Percentiles rank a stretch among this genome's conserved stretches.
phyloP scores from a whole-genome alignment of 768 basidiomycete genomes.

The Phylloporus arenicola region DNA sequence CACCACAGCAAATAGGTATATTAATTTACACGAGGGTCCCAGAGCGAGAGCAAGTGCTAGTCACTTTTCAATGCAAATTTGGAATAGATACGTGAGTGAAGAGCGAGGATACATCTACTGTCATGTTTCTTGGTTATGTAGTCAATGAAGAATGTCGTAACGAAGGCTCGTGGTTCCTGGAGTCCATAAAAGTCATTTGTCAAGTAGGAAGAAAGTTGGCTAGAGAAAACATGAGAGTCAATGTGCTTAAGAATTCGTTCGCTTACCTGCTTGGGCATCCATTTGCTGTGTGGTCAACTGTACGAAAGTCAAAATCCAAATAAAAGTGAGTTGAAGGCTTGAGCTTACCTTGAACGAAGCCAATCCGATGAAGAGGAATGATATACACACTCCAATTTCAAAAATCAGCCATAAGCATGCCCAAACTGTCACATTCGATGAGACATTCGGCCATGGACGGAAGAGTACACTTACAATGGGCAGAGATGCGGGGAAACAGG shows the following conservation, averaged over 20 bases:
- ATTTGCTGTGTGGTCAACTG: conserved; percentile 42
- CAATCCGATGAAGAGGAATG: conserved; percentile 77
- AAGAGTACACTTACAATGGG: conserved; percentile 52
- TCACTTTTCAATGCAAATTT: conserved; percentile 23
- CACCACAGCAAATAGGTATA: conserved; percentile 12
- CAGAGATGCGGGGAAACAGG: conserved; percentile 61
- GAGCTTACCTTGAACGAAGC: conserved; percentile 70
- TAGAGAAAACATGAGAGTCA: conserved; percentile 20
- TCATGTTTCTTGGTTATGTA: conserved; percentile 15
- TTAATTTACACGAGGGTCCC: conserved; percentile 26
- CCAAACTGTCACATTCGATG: conserved; percentile 54
- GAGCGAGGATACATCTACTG: conserved; percentile 22
- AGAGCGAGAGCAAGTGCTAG: conserved; percentile 7
- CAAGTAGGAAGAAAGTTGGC: conserved; percentile 61
- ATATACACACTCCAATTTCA: conserved; percentile 65
- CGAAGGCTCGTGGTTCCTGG: conserved; percentile 4
- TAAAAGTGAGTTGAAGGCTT: neutral
- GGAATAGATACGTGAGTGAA: conserved; percentile 29
- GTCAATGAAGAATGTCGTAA: conserved; percentile 9
- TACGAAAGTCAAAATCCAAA: conserved; percentile 1
- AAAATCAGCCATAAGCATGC: conserved; percentile 82
- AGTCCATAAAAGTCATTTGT: conserved; percentile 11
- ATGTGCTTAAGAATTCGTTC: neutral
- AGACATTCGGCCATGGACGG: neutral
- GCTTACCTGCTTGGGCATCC: conserved; percentile 63